These are phyloP conservation scores for Lecanoromycetidae sp. DNA, from an alignment of 2,329 filamentous ascomycete species.

Conservation along the genomic window DNA sequence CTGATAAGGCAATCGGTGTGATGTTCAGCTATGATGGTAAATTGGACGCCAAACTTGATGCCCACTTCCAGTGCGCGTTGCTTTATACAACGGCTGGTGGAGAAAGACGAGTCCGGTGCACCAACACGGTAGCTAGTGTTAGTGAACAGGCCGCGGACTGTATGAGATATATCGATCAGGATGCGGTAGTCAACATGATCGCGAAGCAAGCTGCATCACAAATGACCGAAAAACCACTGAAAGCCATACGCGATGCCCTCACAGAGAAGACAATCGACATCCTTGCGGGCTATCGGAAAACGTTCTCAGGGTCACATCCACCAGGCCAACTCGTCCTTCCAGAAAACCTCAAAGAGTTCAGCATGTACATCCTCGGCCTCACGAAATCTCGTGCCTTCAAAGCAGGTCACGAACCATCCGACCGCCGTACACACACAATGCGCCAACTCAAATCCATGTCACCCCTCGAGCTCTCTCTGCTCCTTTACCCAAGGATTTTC, in stretches of 20 bases:
- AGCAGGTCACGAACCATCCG: slow-evolving; percentile 77
- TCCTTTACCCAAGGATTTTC: slow-evolving; percentile 90
- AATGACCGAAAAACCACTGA: slow-evolving; percentile 62
- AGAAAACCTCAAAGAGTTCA: slow-evolving; percentile 89
- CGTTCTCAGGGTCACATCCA: slow-evolving; percentile 76
- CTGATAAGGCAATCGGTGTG: slow-evolving; percentile 84
- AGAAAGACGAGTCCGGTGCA: slow-evolving; percentile 80
- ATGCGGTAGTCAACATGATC: slow-evolving; percentile 76
- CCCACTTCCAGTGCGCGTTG: slow-evolving; percentile 91
- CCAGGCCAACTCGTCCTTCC: slow-evolving; percentile 84
- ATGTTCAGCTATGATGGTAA: slow-evolving; percentile 94
- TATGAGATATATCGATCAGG: slow-evolving; percentile 91
- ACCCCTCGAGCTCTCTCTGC: slow-evolving; percentile 70
- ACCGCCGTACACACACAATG: slow-evolving; percentile 83
- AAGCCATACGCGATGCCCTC: slow-evolving; percentile 70
- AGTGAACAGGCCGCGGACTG: slow-evolving; percentile 70
- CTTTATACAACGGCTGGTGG: slow-evolving; percentile 88
- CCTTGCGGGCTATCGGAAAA: slow-evolving; percentile 80
- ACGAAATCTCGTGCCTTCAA: slow-evolving; percentile 90
- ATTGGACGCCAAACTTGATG: slow-evolving; percentile 89
- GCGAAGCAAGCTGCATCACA: slow-evolving; percentile 79
- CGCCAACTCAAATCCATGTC: slow-evolving; percentile 83
- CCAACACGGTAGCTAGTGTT: slow-evolving; percentile 85
- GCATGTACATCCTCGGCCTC: slow-evolving; percentile 87
- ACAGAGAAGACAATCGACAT: slow-evolving; percentile 91